Base-by-base conservation (phyloP, 177 flowering plant genomes). In the Vitis hybrid region DNA sequence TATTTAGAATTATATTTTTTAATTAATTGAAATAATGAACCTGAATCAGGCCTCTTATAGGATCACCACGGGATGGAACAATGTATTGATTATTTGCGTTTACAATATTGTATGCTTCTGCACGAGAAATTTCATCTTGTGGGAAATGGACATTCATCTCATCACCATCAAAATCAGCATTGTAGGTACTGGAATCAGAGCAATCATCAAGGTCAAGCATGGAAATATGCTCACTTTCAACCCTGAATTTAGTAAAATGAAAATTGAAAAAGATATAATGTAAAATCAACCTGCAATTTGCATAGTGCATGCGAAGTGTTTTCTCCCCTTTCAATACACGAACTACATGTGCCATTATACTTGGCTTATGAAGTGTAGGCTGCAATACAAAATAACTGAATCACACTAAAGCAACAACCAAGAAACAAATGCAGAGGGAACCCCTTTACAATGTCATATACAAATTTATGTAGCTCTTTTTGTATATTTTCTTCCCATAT, bases 161-260 rank as follows among this genome's bases (percentile, higher is more conserved):
- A 85, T 95, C 99, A 33, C 99, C 99, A 76, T 95, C 99, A 88
- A 95, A 95, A 85, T 95, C 98, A 79, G 99, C 99, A 89, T 95
- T 95, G 60, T 89, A 95, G 12, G 98, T 81, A 74, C 99, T 95
- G 88, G 61, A 77, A 61, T 45, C 45, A 72, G 29, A 62, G 62
- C 19, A 73, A 66, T 5, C 11, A 26, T 61, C 3, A 3, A 51
- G 14, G 45, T 21, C 19, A 56, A 14, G 3, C 2, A 57, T 48
- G 15, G 12, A 50, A 22, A 39, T 2, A 14, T 7, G 21, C 19
- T 39, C 48, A 39, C 48, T 5, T 39, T 39, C 48, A n/a, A 29
- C 51, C 18, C 16, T 8, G 56, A 70, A 50, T 13, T 15, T 16
- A 22, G 5, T 4, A 50, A 10, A 62, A 33, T 11, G 7, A 15